Conservation (phyloP, 2,329 filamentous ascomycete species). For the Sporothrix pallida region DNA sequence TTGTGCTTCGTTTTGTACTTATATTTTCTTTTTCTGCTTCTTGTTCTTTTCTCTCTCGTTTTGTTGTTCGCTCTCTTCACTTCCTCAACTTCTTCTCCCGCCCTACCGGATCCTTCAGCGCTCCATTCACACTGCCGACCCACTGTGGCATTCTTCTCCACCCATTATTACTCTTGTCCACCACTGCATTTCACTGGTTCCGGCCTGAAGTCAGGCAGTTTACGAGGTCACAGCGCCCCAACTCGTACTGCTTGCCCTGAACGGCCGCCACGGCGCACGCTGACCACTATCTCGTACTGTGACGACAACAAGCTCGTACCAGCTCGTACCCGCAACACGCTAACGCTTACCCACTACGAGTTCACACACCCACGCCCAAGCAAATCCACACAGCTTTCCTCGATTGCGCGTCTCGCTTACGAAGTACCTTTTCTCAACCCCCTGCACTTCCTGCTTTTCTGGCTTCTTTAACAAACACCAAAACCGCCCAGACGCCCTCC, state of each 20-base stretch:
- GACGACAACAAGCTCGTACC: neutral
- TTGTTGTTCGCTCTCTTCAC: neutral
- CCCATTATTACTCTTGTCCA: conserved; percentile 13
- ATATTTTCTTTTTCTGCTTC: conserved; percentile 1
- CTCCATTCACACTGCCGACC: neutral
- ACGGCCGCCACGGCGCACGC: neutral
- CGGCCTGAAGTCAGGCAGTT: neutral
- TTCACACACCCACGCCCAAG: neutral
- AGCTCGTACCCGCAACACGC: conserved; percentile 1
- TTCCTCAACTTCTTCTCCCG: neutral
- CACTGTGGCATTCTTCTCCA: conserved; percentile 2
- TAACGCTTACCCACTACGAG: conserved; percentile 1
- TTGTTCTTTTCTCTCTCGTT: neutral
- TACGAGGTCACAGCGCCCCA: conserved; percentile 22
- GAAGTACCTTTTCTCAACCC: conserved; percentile 10
- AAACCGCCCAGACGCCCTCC: neutral
- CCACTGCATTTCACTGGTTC: neutral
- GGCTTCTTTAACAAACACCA: conserved; percentile 1
- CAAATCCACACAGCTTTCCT: neutral
- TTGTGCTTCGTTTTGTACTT: neutral
- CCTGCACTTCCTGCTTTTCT: neutral
- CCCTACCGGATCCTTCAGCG: neutral
- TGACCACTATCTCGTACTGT: conserved; percentile 13
- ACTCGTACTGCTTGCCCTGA: conserved; percentile 22
- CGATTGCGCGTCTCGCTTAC: conserved; percentile 25